Evolutionary conservation across 31 red algal species (phyloP).

Genomic region (Asparagopsis taxiformis): DNA sequence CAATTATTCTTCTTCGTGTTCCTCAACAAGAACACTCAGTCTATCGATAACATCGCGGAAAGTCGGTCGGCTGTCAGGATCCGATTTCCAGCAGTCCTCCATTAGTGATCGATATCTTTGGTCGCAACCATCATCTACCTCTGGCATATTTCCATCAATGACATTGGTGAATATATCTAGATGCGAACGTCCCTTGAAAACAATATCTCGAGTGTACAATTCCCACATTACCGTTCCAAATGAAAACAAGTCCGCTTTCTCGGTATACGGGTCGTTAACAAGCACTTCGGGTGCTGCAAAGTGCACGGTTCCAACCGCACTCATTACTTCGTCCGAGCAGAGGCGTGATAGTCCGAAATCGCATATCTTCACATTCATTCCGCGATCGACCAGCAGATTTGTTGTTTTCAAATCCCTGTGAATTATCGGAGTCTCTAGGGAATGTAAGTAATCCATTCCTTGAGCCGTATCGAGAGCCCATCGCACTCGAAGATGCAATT

Average conservation of each 20-base stretch:
- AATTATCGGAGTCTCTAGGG: slow-evolving; percentile 84
- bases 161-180: slow-evolving; percentile 64
- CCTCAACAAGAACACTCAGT: slow-evolving; percentile 43
- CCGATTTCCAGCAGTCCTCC: slow-evolving; percentile 55
- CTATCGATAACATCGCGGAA: slow-evolving; percentile 64
- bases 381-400: slow-evolving; percentile 92
- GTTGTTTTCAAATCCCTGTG: slow-evolving; percentile 96
- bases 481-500: slow-evolving; percentile 75
- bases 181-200: slow-evolving; percentile 78
- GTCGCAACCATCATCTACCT: slow-evolving; percentile 60
- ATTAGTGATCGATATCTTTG: slow-evolving; percentile 42
- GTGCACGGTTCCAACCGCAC: slow-evolving; percentile 90
- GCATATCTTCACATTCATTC: slow-evolving; percentile 96
- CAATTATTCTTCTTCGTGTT: slow-evolving; percentile 21
- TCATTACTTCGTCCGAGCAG: slow-evolving; percentile 62
- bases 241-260: slow-evolving; percentile 93
- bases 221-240: slow-evolving; percentile 97
- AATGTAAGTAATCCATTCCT: slow-evolving; percentile 95
- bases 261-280: slow-evolving; percentile 89
- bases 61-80: slow-evolving; percentile 44
- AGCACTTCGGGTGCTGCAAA: slow-evolving; percentile 97
- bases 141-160: slow-evolving; percentile 65
- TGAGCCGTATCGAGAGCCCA: slow-evolving; percentile 93
- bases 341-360: slow-evolving; percentile 95
- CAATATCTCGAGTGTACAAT: slow-evolving; percentile 66